Percentiles rank a stretch among this genome's conserved stretches.
These are phyloP conservation scores for Botrytis medusae DNA, from an alignment of 2,329 filamentous ascomycete species.

Conservation along the genomic window DNA sequence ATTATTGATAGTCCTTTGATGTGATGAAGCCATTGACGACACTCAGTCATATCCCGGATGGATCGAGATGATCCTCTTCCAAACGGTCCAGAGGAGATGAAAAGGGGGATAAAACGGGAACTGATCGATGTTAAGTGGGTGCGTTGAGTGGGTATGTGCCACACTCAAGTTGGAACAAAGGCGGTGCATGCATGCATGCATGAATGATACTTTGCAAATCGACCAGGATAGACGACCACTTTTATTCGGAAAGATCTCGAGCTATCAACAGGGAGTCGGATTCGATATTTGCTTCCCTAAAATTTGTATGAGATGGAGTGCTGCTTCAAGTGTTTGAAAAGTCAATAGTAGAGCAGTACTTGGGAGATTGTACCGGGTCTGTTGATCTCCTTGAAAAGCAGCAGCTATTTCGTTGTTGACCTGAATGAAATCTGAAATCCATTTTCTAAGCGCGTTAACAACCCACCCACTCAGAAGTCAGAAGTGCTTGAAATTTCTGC, in stretches of 20 bases:
- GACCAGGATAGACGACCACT: conserved; percentile 8
- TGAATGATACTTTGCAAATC: conserved; percentile 15
- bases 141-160: conserved; percentile 14
- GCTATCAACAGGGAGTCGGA: background rate
- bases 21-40: conserved; percentile 8
- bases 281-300: background rate
- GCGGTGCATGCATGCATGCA: conserved; percentile 11
- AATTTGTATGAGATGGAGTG: background rate
- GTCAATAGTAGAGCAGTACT: background rate
- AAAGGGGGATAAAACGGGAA: conserved; percentile 21
- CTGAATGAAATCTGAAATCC: conserved; percentile 4
- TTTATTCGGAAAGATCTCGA: conserved; percentile 1
- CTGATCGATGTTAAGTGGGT: conserved; percentile 2
- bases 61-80: conserved; percentile 9
- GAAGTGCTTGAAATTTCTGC: background rate
- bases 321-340: conserved; percentile 10
- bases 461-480: background rate
- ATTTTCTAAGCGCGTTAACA: background rate
- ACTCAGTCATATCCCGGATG: background rate
- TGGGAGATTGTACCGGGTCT: conserved; percentile 4
- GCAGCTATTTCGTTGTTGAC: background rate
- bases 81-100: conserved; percentile 7
- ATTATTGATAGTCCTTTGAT: background rate
- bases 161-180: conserved; percentile 2
- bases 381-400: conserved; percentile 2